Percentiles rank a stretch among this genome's conserved stretches.
Conservation (phyloP, 257 asterid species). For the Plectranthus barbatus region DNA sequence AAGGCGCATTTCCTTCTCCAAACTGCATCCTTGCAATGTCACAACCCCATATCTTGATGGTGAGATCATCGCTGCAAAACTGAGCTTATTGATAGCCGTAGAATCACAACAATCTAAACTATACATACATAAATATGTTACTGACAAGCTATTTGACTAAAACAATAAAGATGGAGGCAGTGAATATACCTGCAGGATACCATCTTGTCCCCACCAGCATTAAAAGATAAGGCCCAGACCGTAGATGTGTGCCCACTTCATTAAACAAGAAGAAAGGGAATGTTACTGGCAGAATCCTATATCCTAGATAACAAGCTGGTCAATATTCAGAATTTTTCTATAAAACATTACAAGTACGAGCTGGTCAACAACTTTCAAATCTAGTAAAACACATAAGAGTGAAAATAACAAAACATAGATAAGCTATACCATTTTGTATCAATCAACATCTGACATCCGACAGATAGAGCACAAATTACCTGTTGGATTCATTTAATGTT, state of each 20-base stretch:
- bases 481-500: slow-evolving; percentile 56
- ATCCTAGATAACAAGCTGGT: too few species aligned
- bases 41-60: slow-evolving; percentile 75
- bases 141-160: neutral
- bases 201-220: slow-evolving; percentile 74
- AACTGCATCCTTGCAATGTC: slow-evolving; percentile 36
- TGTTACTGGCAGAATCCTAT: neutral
- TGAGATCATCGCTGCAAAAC: slow-evolving; percentile 77
- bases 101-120: neutral
- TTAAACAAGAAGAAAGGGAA: slow-evolving; percentile 1
- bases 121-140: neutral
- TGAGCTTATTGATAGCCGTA: slow-evolving; percentile 10
- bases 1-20: slow-evolving; percentile 47
- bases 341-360: neutral
- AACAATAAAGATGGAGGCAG: neutral
- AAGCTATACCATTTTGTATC: neutral
- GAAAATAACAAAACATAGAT: neutral
- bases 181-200: slow-evolving; percentile 82
- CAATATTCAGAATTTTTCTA: too few species aligned
- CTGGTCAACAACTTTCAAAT: neutral
- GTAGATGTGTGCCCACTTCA: slow-evolving; percentile 85
- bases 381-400: neutral
- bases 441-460: neutral
- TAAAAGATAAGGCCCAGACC: slow-evolving; percentile 79
- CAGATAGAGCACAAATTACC: slow-evolving; percentile 30